Evolutionary conservation across 2,329 filamentous ascomycete species (phyloP).

Genomic region (Talaromyces pinophilus): DNA sequence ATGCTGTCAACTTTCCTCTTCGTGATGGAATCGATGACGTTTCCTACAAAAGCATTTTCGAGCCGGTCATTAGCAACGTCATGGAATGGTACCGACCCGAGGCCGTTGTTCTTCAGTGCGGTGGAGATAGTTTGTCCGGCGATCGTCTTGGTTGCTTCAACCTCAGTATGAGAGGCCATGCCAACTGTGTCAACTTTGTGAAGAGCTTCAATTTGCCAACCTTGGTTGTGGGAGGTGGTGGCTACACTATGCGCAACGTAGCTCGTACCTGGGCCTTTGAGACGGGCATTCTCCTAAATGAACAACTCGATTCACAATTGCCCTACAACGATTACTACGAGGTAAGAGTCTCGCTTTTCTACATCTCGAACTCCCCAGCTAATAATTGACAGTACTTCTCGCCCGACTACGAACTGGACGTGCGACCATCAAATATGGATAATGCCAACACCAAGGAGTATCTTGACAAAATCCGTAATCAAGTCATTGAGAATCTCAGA

Average conservation of each 20-base stretch:
- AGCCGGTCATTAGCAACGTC: slow-evolving; percentile 66
- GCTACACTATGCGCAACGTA: slow-evolving; percentile 69
- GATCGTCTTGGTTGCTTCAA: slow-evolving; percentile 71
- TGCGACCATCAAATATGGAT: slow-evolving; percentile 71
- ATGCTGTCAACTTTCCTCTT: slow-evolving; percentile 69
- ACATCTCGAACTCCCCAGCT: neutral
- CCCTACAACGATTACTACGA: slow-evolving; percentile 97
- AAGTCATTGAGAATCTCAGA: slow-evolving; percentile 67
- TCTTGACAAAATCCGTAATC: slow-evolving; percentile 65
- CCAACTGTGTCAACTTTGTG: slow-evolving; percentile 69
- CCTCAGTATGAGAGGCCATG: slow-evolving; percentile 68
- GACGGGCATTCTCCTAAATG: slow-evolving; percentile 78
- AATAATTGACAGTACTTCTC: slow-evolving; percentile 60
- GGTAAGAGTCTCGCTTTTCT: slow-evolving; percentile 38
- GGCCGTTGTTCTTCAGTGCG: slow-evolving; percentile 69
- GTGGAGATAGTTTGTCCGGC: slow-evolving; percentile 67
- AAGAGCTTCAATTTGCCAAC: slow-evolving; percentile 68
- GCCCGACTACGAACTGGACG: slow-evolving; percentile 69
- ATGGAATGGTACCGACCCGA: slow-evolving; percentile 70
- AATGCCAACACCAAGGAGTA: slow-evolving; percentile 70
- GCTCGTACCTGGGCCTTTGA: slow-evolving; percentile 66
- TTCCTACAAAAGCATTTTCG: slow-evolving; percentile 68
- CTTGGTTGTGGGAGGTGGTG: slow-evolving; percentile 66
- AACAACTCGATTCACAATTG: slow-evolving; percentile 76
- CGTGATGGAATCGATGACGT: slow-evolving; percentile 69